A percentile compares a stretch with the other conserved stretches of the same genome.
These are phyloP conservation scores for Saccharomycopsis babjevae DNA, from an alignment of 805 yeast genomes.

Conservation along the genomic window DNA sequence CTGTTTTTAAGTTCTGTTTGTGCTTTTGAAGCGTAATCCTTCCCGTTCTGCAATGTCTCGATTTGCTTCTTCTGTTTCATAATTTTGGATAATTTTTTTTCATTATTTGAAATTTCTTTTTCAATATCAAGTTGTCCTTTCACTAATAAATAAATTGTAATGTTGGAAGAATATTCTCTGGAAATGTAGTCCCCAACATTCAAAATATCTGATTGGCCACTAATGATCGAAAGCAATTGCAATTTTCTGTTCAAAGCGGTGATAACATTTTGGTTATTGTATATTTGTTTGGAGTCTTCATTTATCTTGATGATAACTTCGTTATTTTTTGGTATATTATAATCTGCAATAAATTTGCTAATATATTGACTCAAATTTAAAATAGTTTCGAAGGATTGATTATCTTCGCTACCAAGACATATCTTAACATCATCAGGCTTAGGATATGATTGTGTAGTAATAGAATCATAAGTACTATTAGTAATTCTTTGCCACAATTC, in stretches of 20 bases:
- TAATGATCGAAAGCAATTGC: neutral
- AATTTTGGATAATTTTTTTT: constrained; percentile 61
- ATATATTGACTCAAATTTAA: constrained; percentile 81
- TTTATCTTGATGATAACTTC: constrained; percentile 58
- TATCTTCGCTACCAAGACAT: neutral
- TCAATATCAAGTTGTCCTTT: constrained; percentile 92
- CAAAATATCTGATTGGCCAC: constrained; percentile 2
- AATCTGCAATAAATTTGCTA: constrained; percentile 83
- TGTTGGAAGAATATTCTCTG: neutral
- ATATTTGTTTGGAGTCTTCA: neutral
- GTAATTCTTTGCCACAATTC: constrained; percentile 99
- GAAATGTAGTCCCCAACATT: constrained; percentile 3
- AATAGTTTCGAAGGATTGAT: constrained; percentile 61
- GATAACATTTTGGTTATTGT: constrained; percentile 2
- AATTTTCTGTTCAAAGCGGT: constrained; percentile 1
- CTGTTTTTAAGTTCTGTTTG: constrained; percentile 34
- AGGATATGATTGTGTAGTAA: constrained; percentile 26
- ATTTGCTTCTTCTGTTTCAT: constrained; percentile 58
- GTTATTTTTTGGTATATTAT: constrained; percentile 78
- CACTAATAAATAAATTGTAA: constrained; percentile 48
- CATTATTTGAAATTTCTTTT: constrained; percentile 76
- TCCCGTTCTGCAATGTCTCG: constrained; percentile 33
- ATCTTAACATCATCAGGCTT: neutral
- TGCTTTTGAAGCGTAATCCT: constrained; percentile 83
- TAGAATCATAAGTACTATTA: constrained; percentile 58